phyloP scores from a whole-genome alignment of 306 rosid species.

The Astragalus glycyphyllos region DNA sequence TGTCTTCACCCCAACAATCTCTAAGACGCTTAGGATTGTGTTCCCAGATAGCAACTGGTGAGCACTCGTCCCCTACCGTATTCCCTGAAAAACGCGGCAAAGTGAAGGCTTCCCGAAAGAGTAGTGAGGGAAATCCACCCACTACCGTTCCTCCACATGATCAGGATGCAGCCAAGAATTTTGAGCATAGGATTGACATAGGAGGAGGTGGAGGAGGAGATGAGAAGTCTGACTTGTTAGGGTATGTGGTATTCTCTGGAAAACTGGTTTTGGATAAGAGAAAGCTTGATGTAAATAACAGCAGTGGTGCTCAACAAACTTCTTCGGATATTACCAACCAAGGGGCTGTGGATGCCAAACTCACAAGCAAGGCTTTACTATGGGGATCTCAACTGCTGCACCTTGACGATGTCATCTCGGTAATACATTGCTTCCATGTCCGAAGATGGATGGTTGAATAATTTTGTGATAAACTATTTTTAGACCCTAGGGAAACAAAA shows the following conservation, averaged over 20 bases:
- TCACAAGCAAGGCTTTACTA: slow-evolving; percentile 84
- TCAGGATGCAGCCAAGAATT: slow-evolving; percentile 58
- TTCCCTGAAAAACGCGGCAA: slow-evolving; percentile 92
- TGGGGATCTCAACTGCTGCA: slow-evolving; percentile 83
- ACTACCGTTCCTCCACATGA: slow-evolving; percentile 48
- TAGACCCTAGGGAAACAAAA: slow-evolving; percentile 34
- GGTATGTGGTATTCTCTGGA: slow-evolving; percentile 74
- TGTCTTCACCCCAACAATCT: slow-evolving; percentile 76
- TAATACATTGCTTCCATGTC: slow-evolving; percentile 57
- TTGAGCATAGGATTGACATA: slow-evolving; percentile 88
- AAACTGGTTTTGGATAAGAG: slow-evolving; percentile 87
- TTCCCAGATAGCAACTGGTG: slow-evolving; percentile 87
- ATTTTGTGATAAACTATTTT: slow-evolving; percentile 33
- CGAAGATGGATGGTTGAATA: slow-evolving; percentile 41
- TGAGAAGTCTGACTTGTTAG: slow-evolving; percentile 90
- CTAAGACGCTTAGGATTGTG: slow-evolving; percentile 88
- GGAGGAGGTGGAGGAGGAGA: slow-evolving; percentile 72
- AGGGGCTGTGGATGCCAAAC: slow-evolving; percentile 74
- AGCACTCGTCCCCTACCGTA: slow-evolving; percentile 87
- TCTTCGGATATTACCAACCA: slow-evolving; percentile 54
- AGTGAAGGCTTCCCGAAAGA: slow-evolving; percentile 63
- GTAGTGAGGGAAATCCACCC: slow-evolving; percentile 46
- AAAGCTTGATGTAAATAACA: slow-evolving; percentile 44
- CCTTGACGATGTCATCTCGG: slow-evolving; percentile 89
- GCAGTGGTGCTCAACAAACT: slow-evolving; percentile 49